phyloP scores from a whole-genome alignment of 2,329 filamentous ascomycete species.

The Xylariaceae sp. region DNA sequence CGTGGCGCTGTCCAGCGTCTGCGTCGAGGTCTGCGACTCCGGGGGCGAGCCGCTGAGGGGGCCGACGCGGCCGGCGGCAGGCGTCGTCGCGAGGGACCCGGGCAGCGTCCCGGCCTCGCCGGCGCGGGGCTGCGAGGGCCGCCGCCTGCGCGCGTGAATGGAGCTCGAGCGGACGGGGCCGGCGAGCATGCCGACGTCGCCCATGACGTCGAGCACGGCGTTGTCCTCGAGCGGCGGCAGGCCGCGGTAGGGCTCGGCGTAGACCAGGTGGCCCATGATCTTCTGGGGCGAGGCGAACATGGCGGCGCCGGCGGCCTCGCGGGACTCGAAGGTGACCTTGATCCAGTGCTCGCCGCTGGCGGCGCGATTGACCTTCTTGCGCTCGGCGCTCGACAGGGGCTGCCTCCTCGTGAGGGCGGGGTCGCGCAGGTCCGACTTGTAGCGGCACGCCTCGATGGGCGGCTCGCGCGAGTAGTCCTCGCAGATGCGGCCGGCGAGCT shows the following conservation, averaged over 20 bases:
- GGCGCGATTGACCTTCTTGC: conserved; percentile 71
- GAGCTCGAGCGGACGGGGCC: conserved; percentile 6
- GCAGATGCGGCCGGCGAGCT: conserved; percentile 76
- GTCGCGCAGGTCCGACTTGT: conserved; percentile 67
- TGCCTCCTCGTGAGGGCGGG: conserved; percentile 59
- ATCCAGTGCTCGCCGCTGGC: conserved; percentile 89
- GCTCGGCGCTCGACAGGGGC: conserved; percentile 63
- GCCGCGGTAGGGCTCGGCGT: conserved; percentile 62
- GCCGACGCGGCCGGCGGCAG: conserved; percentile 10
- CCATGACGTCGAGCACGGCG: conserved; percentile 48
- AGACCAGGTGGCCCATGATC: conserved; percentile 62
- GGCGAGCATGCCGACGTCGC: conserved; percentile 29
- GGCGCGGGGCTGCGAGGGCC: conserved; percentile 16
- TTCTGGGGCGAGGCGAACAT: conserved; percentile 63
- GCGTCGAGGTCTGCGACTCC: conserved; percentile 43
- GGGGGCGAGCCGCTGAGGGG: conserved; percentile 31
- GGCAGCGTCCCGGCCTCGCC: conserved; percentile 20
- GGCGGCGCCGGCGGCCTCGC: conserved; percentile 62
- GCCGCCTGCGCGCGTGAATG: conserved; percentile 10
- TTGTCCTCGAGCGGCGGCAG: conserved; percentile 57
- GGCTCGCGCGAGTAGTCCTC: conserved; percentile 89
- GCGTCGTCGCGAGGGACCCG: conserved; percentile 21
- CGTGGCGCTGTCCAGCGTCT: conserved; percentile 48
- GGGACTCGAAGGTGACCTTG: conserved; percentile 72
- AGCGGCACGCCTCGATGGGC: conserved; percentile 61